Conservation (phyloP, 805 yeast genomes). For the Schwanniomyces yamadae region DNA sequence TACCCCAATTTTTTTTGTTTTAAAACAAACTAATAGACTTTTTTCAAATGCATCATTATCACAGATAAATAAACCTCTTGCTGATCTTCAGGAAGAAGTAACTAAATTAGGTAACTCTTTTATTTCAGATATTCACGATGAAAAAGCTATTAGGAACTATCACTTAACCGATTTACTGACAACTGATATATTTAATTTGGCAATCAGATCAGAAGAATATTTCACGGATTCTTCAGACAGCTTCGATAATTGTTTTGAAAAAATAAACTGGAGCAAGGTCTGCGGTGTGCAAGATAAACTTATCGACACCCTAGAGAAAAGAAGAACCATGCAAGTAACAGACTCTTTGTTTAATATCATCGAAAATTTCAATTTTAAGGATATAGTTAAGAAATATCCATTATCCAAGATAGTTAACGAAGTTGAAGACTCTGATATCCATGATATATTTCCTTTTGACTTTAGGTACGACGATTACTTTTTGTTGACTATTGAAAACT, state of each 20-base stretch:
- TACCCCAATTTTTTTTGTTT: conserved; percentile 31
- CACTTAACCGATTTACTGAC: conserved; percentile 30
- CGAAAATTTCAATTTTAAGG: not conserved
- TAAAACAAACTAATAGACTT: conserved; percentile 26
- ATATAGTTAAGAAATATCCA: conserved; percentile 4
- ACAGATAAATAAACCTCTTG: conserved; percentile 21
- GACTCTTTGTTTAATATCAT: conserved; percentile 1
- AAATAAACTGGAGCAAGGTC: conserved; percentile 9
- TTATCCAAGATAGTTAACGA: not conserved
- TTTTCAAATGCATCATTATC: conserved; percentile 23
- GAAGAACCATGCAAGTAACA: conserved; percentile 7
- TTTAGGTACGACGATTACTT: conserved; percentile 23
- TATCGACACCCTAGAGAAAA: conserved; percentile 5
- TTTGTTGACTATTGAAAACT: conserved; percentile 31
- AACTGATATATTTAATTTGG: conserved; percentile 29
- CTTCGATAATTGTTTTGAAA: conserved; percentile 4
- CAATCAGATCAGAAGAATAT: conserved; percentile 13
- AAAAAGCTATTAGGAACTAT: conserved; percentile 22
- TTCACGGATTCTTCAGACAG: conserved; percentile 1
- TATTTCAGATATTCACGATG: conserved; percentile 2
- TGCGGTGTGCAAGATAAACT: conserved; percentile 11
- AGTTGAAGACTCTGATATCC: conserved; percentile 7
- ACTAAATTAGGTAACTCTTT: conserved; percentile 9
- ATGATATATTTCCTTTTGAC: conserved; percentile 29
- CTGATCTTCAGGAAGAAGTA: conserved; percentile 13